Evolutionary conservation across 306 rosid species (phyloP), one percentile per base, ranked within the genome.

Genomic region (Cicer arietinum): DNA sequence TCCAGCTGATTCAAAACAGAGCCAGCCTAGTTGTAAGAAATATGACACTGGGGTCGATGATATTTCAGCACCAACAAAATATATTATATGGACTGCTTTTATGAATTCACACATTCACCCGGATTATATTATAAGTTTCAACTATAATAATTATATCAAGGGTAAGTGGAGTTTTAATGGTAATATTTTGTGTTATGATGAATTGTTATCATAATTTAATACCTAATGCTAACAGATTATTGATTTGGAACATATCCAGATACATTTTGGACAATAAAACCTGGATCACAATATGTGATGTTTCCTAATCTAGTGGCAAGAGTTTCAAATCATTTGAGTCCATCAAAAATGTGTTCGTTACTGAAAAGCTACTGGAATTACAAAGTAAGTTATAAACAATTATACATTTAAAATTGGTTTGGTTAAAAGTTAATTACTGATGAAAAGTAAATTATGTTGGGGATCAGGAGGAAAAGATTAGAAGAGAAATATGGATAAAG

Each of bases 81-180:
- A 78, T 7, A 73, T 82, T 6, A 69, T 91, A 12, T 85, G 92
- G 94, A 66, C 60, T 82, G 46, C 92, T 84, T 75, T 48, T 66
- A 85, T 89, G 86, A 85, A 89, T 80, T 73, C 90, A 37, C 76
- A 83, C 61, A 79, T 91, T 48, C 73, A 73, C 43, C 91, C 90
- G 4, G n/a, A 7, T 11, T 85, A 71, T 57, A 69, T 87, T 22
- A 2, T 91, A 25, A 87, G 79, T 79, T 91, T 87, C 88, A 81
- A 72, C 46, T 68, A 73, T 51, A 50, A 73, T 51, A 50, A 56
- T 17, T 7, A 37, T 56, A 18, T 45, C 50, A 78, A 8, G 1
- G 68, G 76, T 74, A 81, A 22, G 64, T 45, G 2, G 8, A 22
- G 20, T 14, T 2, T 59, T 43, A 8, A 30, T 18, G 6, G 8